Evolutionary conservation across 495 filamentous ascomycete species (phyloP), one percentile per base, ranked within the genome.

Genomic region (Hypoxylon subgilvum): DNA sequence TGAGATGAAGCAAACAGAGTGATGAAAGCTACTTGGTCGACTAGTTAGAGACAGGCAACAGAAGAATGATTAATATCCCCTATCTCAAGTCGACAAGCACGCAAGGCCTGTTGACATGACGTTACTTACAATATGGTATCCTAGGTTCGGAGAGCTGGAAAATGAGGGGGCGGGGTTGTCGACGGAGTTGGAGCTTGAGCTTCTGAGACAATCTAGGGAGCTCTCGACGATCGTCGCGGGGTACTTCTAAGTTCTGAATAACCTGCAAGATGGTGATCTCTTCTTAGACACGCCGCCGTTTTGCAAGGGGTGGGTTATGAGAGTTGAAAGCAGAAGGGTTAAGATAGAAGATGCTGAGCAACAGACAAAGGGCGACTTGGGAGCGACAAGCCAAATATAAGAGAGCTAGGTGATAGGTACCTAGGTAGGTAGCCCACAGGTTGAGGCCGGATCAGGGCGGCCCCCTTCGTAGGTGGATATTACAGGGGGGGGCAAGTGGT

Each of bases 81-180:
- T 47, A 47, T 62, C 52, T 17, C 35, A 54, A 45, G 17, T 34
- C 40, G 18, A 35, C 54, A 10, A 43, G 36, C 43, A 56, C 27
- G 42, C 41, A 45, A 55, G 19, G 36, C 38, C 18, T 1, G 52
- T 42, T 52, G 34, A 41, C 34, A 39, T 18, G 42, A 48, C 44
- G 30, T 44, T 50, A 56, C 51, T 56, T 46, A 57, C 59, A 57
- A 17, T n/a, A n/a, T 14, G 35, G 16, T 52, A 47, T 13, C 44
- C 10, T 45, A 39, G 54, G 8, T 44, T 7, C 16, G n/a, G 19
- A 16, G 36, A 57, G 21, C 51, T 28, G 12, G 13, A 5, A 52
- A 57, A 39, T 62, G 63, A 62, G 62, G 62, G 56, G 62, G 58
- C 56, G 62, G 57, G 58, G 63, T 63, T 35, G 45, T 27, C 18